phyloP scores from a whole-genome alignment of 176 grass and related monocot genomes.

The Aechmea fasciata region DNA sequence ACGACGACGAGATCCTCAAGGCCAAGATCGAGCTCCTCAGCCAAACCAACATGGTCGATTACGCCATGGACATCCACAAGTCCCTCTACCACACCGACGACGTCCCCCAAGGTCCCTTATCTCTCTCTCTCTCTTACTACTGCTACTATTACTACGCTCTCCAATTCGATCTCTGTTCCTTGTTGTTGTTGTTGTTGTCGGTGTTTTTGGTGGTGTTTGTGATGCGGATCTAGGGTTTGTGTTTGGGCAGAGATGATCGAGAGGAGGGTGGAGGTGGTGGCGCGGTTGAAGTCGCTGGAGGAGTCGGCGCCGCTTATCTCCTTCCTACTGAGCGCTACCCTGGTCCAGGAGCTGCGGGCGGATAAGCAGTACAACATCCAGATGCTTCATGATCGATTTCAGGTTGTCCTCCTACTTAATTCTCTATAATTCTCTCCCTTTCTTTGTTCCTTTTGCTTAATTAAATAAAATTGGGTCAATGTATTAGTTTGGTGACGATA shows the following conservation, averaged over 20 bases:
- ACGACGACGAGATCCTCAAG: conserved; percentile 60
- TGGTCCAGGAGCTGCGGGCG: conserved; percentile 72
- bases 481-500: background rate
- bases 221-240: background rate
- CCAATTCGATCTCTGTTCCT: background rate
- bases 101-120: conserved; percentile 52
- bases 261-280: conserved; percentile 71
- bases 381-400: conserved; percentile 71
- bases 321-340: conserved; percentile 58
- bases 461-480: background rate
- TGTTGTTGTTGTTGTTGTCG: background rate
- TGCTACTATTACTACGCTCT: too few relatives aligned
- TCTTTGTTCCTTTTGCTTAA: background rate
- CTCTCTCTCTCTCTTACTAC: too few relatives aligned
- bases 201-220: background rate
- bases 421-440: background rate
- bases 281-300: conserved; percentile 53
- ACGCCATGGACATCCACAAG: conserved; percentile 97
- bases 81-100: conserved; percentile 71
- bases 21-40: conserved; percentile 81
- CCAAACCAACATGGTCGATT: conserved; percentile 97
- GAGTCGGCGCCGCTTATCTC: conserved; percentile 55
- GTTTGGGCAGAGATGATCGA: conserved; percentile 44
- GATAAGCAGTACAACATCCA: conserved; percentile 84
- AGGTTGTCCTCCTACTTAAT: conserved; percentile 30